Evolutionary conservation across 495 filamentous ascomycete genomes (phyloP).

Genomic region (Margaritispora aquatica): DNA sequence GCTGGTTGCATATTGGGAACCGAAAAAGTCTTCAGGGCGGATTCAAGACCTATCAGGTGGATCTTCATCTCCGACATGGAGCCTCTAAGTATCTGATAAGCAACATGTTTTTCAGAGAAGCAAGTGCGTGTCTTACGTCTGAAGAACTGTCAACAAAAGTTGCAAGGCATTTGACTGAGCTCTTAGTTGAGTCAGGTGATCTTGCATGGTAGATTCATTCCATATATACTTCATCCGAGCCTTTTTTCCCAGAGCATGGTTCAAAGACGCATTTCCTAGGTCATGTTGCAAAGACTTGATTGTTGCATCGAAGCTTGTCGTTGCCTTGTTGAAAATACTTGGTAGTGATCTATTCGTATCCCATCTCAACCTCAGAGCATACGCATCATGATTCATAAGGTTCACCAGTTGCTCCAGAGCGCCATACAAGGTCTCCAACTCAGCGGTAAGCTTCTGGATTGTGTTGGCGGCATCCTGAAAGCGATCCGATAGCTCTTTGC

Average conservation of each 20-base stretch:
- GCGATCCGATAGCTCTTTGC: neutral
- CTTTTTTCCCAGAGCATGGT: neutral
- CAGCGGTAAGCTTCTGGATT: neutral
- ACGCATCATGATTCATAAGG: conserved; percentile 10
- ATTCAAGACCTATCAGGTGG: neutral
- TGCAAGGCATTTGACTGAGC: conserved; percentile 1
- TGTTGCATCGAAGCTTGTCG: neutral
- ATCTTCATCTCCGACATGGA: neutral
- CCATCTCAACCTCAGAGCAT: conserved; percentile 2
- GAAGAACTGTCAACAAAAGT: conserved; percentile 1
- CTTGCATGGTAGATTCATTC: conserved; percentile 9
- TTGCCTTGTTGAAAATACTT: neutral
- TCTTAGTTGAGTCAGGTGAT: neutral
- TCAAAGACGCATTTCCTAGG: neutral
- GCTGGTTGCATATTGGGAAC: neutral
- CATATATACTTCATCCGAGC: conserved; percentile 2
- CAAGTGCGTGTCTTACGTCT: neutral
- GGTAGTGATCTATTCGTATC: conserved; percentile 18
- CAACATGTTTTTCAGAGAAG: neutral
- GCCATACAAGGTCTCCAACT: conserved; percentile 6
- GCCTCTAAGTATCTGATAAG: neutral
- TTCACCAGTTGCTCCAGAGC: conserved; percentile 10
- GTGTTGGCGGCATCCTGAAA: neutral
- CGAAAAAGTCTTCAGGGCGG: neutral
- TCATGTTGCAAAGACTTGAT: neutral